Evolutionary conservation across 116 monocot species (phyloP), one percentile per base, ranked within the genome.

Genomic region (Trichopus zeylanicus): DNA sequence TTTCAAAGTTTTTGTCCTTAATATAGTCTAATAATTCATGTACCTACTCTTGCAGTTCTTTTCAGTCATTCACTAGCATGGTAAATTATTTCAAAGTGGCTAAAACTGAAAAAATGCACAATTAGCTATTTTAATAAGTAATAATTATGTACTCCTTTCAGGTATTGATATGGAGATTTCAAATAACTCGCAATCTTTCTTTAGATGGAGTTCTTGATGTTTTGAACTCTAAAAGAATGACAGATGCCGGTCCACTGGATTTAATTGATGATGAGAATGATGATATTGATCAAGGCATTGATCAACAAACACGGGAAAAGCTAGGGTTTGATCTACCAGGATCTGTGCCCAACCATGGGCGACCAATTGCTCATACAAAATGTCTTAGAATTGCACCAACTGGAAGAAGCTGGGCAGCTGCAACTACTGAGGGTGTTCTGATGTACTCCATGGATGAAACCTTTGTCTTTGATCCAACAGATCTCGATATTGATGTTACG

Each of bases 121-220:
- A n/a, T n/a, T n/a, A n/a, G n/a, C n/a, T n/a, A n/a, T n/a, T 18
- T 54, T 34, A 18, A 19, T 34, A 34, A n/a, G 5, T 23, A 21
- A 21, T 33, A 57, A 31, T 33, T 19, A 57, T 57, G 57, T 2
- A 23, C 15, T 56, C 55, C 12, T 55, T 33, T 66, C 66, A 97
- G 97, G 91, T 97, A 54, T 33, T 97, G 31, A 64, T 97, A 7
- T 73, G 87, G 20, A 85, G 73, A 64, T 97, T 91, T 69, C 97
- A 91, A 77, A 81, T 91, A 68, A 91, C 87, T 5, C 79, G 39
- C 29, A 97, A 97, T 73, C 77, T 81, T 35, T 85, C 97, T 23
- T 63, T 97, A 48, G 97, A 97, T 71, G 97, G 97, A 51, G 97
- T 97, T 48, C 82, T 90, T 65, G 97, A 97, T 57, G 87, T 97